Percentiles rank a stretch among this genome's conserved stretches.
Evolutionary conservation across 805 yeast genomes (phyloP).

Genomic region (Lachancea nothofagi): DNA sequence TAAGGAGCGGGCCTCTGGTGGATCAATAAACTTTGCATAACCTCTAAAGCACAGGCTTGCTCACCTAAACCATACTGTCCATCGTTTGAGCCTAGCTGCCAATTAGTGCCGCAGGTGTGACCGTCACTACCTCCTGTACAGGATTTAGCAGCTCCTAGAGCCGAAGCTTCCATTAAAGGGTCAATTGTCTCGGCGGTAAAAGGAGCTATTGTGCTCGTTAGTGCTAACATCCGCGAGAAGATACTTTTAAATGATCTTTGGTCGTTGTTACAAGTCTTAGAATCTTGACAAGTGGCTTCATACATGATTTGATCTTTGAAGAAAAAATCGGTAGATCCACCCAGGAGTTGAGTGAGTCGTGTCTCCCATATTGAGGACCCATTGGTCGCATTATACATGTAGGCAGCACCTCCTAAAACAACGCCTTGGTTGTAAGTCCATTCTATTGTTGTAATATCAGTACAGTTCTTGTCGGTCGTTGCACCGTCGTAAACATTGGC

Average conservation of each 20-base stretch:
- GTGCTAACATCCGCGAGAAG: slow-evolving; percentile 57
- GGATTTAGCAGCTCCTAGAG: slow-evolving; percentile 61
- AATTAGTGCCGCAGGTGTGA: slow-evolving; percentile 68
- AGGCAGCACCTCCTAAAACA: slow-evolving; percentile 62
- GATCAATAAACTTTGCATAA: slow-evolving; percentile 46
- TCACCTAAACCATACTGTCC: slow-evolving; percentile 70
- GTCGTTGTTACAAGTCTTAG: slow-evolving; percentile 58
- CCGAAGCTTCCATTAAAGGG: slow-evolving; percentile 43
- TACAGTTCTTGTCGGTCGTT: slow-evolving; percentile 51
- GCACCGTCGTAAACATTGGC: slow-evolving; percentile 73
- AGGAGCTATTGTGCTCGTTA: slow-evolving; percentile 53
- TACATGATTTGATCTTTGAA: slow-evolving; percentile 44
- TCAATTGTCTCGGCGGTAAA: slow-evolving; percentile 39
- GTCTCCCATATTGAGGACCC: slow-evolving; percentile 45
- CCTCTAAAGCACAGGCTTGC: slow-evolving; percentile 69
- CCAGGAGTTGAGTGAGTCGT: slow-evolving; percentile 40
- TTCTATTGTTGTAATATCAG: slow-evolving; percentile 44
- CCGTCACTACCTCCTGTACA: slow-evolving; percentile 73
- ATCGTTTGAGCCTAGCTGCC: slow-evolving; percentile 59
- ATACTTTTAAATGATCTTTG: slow-evolving; percentile 73
- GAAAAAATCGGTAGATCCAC: slow-evolving; percentile 46
- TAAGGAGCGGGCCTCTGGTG: slow-evolving; percentile 46
- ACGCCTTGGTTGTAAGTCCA: slow-evolving; percentile 75
- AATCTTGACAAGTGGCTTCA: slow-evolving; percentile 56
- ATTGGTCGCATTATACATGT: slow-evolving; percentile 56